Evolutionary conservation across 495 filamentous ascomycete genomes (phyloP), one percentile per base, ranked within the genome.

Genomic region (Clohesyomyces aquaticus): DNA sequence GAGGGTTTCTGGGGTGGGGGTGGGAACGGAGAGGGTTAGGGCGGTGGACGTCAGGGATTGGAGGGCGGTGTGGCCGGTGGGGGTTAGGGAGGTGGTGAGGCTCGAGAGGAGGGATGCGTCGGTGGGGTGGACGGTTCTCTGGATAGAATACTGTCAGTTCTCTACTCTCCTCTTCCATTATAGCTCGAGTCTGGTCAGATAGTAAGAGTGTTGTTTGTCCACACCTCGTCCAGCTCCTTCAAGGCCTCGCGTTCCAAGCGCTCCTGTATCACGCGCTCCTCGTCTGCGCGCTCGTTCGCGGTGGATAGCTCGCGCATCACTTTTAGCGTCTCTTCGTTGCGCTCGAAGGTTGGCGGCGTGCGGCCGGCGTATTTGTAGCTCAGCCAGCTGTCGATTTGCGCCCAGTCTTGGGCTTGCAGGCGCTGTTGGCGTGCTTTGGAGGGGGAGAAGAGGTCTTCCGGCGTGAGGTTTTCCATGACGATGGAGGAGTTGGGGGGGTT

Each of bases 321-420:
- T 54, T 85, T 87, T 23, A 97, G 80, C 1, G 92, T 96, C 59
- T 91, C 89, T 47, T 85, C 81, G 71, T 93, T 96, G 67, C 90
- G 86, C 75, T 97, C 93, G 74, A 96, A 94, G 4, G 79, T 66
- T 0, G 87, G 88, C 0, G 85, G 68, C 1, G 80, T 78, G 47
- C 82, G 81, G 1, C 88, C 85, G 8, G 80, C 75, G 71, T 87
- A 92, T 65, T 89, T 87, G 49, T 81, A 78, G 26, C 75, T 71
- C 2, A 97, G 84, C 91, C 93, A 97, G 75, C 79, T 76, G 78
- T 95, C 89, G 69, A 96, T 80, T 70, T 88, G 91, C 55, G 86
- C 83, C 93, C 92, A 97, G 79, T 96, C 91, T 72, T 90, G 90
- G 49, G 89, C 88, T 77, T 84, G 66, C 72, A 83, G 71, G 77